Evolutionary conservation across 345 rosid species (phyloP).

Genomic region (Arabis hirsuta): DNA sequence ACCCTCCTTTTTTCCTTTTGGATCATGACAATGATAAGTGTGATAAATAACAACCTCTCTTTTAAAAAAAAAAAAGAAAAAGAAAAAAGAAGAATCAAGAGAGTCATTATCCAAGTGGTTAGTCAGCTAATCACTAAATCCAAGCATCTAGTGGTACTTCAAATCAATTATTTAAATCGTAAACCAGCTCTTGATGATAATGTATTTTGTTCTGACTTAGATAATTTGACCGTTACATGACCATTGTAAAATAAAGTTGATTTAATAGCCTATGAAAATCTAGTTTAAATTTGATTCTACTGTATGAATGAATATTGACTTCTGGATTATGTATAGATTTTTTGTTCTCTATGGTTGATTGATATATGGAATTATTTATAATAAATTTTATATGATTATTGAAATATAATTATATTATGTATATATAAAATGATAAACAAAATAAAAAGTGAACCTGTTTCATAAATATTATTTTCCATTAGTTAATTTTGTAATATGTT

Average conservation of each 20-base stretch:
- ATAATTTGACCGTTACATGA: not conserved
- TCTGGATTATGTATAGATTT: not conserved
- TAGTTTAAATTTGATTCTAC: not conserved
- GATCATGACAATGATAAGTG: conserved; percentile 7
- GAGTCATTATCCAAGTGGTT: conserved; percentile 39
- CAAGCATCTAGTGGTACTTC: conserved; percentile 22
- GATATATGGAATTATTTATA: not conserved
- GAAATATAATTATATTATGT: not conserved
- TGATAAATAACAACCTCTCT: not conserved
- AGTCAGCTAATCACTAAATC: conserved; percentile 11
- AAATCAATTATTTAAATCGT: conserved; percentile 2
- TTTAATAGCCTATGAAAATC: not conserved
- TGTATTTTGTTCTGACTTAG: not conserved
- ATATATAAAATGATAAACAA: too few species aligned
- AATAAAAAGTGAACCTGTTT: not conserved
- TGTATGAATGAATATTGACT: not conserved
- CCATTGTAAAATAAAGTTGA: too few species aligned
- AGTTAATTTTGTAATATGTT: not conserved
- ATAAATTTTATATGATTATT: not conserved
- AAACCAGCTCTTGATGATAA: not conserved
- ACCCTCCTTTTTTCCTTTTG: conserved; percentile 7
- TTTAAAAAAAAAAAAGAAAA: too few species aligned
- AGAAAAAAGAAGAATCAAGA: not conserved
- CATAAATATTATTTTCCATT: not conserved
- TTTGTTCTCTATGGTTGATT: not conserved